These are phyloP conservation scores for Echites panduratus DNA, from an alignment of 257 asterid genomes.

Conservation along the genomic window DNA sequence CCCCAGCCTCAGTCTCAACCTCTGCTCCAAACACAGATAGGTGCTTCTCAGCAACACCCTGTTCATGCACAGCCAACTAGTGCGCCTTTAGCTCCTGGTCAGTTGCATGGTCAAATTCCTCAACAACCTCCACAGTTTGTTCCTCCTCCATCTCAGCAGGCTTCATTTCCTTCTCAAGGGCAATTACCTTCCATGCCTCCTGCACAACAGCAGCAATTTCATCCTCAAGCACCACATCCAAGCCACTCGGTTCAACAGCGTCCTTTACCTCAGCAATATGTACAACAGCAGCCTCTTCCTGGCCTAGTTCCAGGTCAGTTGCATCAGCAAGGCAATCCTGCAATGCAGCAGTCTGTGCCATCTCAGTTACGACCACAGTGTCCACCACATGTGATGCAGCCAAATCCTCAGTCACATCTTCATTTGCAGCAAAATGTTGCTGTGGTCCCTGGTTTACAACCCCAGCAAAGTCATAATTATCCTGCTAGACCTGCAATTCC, in stretches of 20 bases:
- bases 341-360: conserved; percentile 46
- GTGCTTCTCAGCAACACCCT: conserved; percentile 41
- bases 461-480: conserved; percentile 51
- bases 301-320: conserved; percentile 46
- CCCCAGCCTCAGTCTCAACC: conserved; percentile 54
- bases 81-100: conserved; percentile 46
- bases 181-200: conserved; percentile 35
- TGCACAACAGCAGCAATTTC: conserved; percentile 49
- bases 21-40: conserved; percentile 47
- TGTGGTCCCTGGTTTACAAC: conserved; percentile 28
- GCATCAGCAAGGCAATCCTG: conserved; percentile 44
- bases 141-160: conserved; percentile 47
- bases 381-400: conserved; percentile 40
- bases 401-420: conserved; percentile 17
- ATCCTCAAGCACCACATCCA: conserved; percentile 45
- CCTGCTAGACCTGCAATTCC: conserved; percentile 47
- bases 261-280: conserved; percentile 50
- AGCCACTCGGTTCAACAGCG: conserved; percentile 43
- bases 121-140: conserved; percentile 47
- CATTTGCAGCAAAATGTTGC: conserved; percentile 33
- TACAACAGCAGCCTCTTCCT: conserved; percentile 51
- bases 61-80: conserved; percentile 32
- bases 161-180: conserved; percentile 41
- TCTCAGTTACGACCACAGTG: conserved; percentile 52
- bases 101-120: conserved; percentile 44